Base-by-base conservation (phyloP, 1,139 yeast genomes). In the Candida glucosophila region DNA sequence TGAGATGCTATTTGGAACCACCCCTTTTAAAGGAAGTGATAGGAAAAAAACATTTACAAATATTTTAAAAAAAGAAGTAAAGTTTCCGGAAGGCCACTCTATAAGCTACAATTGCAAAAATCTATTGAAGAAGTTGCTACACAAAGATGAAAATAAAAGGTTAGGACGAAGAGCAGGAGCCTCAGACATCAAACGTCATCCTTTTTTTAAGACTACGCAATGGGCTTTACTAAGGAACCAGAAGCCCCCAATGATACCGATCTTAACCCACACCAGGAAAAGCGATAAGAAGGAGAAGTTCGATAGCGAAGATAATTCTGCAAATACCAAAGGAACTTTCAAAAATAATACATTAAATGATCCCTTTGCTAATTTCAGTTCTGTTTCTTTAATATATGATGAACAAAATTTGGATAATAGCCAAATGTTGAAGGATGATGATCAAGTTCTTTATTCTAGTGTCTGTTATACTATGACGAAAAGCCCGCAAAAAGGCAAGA, bases 141-240 rank as follows among this genome's bases (percentile, higher is more conserved):
- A 79, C 31, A 90, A 92, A 49, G 95, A 88, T 47, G 98, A 90
- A 52, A 64, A 68, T 25, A 85, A 83, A 46, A 64, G 98, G 33
- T 53, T 90, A 24, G 98, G 98, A 2, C 82, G 95, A 9, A 77
- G 79, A 34, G 75, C 88, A 22, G 98, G 98, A 13, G 98, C 98
- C 0, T 78, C 94, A 2, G 98, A 90, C 44, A 74, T 90, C 29
- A 90, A 90, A 46, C 75, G 73, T 31, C 98, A 92, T 49, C 76
- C 81, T 0, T 92, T 86, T 43, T 90, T 90, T 63, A 88, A 86
- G 47, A 79, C 65, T 41, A 77, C 86, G 1, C 95, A 86, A 47
- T 90, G 98, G 98, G 97, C 98, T 0, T 59, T 90, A 34, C 60
- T 90, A 34, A 68, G 98, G 39, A 83, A 90, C 51, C 92, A 80